Percentiles rank a stretch among this genome's conserved stretches.
Evolutionary conservation across 225 moss, liverwort and hornwort genomes (phyloP).

Genomic region (Marchantia paleacea): DNA sequence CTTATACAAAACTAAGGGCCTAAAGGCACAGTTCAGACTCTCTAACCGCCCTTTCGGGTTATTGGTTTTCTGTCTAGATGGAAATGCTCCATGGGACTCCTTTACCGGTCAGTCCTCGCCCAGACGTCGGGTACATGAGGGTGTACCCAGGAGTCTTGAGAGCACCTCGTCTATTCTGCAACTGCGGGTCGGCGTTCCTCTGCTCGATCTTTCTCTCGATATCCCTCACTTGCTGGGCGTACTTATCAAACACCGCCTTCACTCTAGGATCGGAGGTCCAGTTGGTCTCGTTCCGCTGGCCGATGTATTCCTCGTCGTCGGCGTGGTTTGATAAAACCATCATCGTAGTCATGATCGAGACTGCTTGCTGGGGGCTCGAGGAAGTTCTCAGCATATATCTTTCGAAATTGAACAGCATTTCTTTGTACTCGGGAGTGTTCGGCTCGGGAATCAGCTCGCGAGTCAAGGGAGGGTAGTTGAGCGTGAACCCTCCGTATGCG

Average conservation of each 20-base stretch:
- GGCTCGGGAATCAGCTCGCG: conserved; percentile 12
- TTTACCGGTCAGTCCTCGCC: neutral
- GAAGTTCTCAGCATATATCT: neutral
- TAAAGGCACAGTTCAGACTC: no score
- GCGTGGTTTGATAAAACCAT: conserved; percentile 3
- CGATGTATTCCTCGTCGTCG: conserved; percentile 15
- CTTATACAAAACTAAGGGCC: no score
- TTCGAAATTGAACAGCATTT: neutral
- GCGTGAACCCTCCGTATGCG: conserved; percentile 15
- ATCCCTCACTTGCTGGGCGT: neutral
- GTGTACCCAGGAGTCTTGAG: neutral
- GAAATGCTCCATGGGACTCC: conserved; percentile 8
- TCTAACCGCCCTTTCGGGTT: no score
- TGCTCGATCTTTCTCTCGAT: neutral
- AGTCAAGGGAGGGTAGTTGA: conserved; percentile 1
- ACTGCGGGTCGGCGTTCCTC: neutral
- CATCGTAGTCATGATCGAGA: neutral
- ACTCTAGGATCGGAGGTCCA: neutral
- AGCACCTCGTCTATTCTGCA: neutral
- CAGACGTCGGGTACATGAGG: neutral
- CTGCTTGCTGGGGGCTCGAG: neutral
- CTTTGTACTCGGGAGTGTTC: neutral
- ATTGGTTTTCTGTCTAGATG: no score
- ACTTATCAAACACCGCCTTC: neutral
- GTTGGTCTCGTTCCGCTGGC: neutral